Evolutionary conservation across 1,284 basidiomycete species (phyloP), one percentile per base, ranked within the genome.

Genomic region (Rhodotorula sp.): DNA sequence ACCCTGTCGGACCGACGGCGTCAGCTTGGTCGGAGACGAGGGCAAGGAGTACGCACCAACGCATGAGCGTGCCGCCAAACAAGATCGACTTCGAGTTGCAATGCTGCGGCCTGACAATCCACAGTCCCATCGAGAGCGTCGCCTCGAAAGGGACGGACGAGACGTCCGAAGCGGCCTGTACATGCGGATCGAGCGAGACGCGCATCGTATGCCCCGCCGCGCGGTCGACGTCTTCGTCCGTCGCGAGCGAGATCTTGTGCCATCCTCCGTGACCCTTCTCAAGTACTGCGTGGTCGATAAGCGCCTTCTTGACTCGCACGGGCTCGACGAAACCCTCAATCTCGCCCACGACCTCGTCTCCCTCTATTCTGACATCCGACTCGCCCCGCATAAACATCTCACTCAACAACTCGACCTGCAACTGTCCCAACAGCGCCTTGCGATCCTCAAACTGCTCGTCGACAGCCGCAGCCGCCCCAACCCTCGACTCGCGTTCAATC

Each of bases 21-120:
- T 44, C 39, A 44, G 39, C 11, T 44, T 44, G 4, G 47, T 11
- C 22, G 47, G 22, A 17, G 22, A 49, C 20, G 29, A 15, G 30
- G 20, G 55, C 6, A 39, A 56, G 36, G 47, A 49, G 22, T 5
- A 19, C 34, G 34, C 2, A 39, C 70, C 73, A 76, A 6, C 73
- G 59, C 66, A 76, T 75, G 22, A 76, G 66, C 9, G 59, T 60
- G 13, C 76, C 76, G 51, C 76, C 76, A 46, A 76, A 76, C 4
- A 76, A 62, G 47, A 76, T 62, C 4, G 57, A n/a, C 60, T 74
- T 75, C 11, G 63, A 66, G 65, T 76, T 76, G 65, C 59, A 64
- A n/a, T 74, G 64, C 57, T 76, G 75, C 17, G 76, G 75, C 15
- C 74, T 64, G 13, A 76, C 75, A 57, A 76, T 72, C 70, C 71